Evolutionary conservation across 176 grass and related monocot genomes (phyloP).

Genomic region (Zea mays): DNA sequence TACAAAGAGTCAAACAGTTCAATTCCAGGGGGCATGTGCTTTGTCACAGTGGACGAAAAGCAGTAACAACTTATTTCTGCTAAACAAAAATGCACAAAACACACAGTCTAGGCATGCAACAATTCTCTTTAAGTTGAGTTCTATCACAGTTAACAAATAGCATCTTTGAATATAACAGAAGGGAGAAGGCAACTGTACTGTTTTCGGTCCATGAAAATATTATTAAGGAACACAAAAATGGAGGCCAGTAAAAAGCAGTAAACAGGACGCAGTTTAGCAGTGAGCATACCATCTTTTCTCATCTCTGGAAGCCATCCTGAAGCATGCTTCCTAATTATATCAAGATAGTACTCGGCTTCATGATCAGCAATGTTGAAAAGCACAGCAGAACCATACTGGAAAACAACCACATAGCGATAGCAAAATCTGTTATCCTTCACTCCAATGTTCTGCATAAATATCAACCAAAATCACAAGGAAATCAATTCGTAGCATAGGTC

Average conservation of each 20-base stretch:
- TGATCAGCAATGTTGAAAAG: slow-evolving; percentile 91
- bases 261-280: neutral
- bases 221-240: neutral
- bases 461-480: slow-evolving; percentile 31
- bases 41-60: neutral
- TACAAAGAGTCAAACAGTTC: neutral
- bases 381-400: slow-evolving; percentile 91
- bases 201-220: neutral
- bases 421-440: slow-evolving; percentile 68
- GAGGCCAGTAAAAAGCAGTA: slow-evolving; percentile 1
- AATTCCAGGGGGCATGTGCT: neutral
- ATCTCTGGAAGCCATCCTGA: slow-evolving; percentile 80
- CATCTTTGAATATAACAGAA: neutral
- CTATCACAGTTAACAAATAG: neutral
- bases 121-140: slow-evolving; percentile 11
- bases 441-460: slow-evolving; percentile 56
- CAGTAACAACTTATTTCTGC: neutral
- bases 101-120: neutral
- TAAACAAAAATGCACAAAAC: neutral
- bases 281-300: slow-evolving; percentile 82
- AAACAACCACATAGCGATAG: slow-evolving; percentile 77
- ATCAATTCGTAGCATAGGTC: neutral
- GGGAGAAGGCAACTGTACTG: neutral
- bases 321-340: slow-evolving; percentile 86
- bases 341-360: slow-evolving; percentile 86